These are phyloP conservation scores for Sporothrix brunneoviolacea DNA, from an alignment of 2,329 filamentous ascomycete genomes.

Conservation along the genomic window DNA sequence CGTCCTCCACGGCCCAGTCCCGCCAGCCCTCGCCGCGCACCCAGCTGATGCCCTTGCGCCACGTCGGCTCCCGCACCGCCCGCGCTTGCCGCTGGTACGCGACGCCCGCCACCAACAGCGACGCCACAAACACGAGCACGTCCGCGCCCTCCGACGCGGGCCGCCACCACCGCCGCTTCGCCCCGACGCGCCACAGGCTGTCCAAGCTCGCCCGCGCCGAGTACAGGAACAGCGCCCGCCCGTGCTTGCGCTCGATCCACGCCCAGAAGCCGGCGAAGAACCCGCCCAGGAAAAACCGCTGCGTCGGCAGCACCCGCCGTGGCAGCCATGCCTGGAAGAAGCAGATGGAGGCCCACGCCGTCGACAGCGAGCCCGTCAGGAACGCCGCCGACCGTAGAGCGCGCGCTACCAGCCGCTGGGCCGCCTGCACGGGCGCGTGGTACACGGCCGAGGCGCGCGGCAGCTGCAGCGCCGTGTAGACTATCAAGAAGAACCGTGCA, in stretches of 20 bases:
- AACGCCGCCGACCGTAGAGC: constrained; percentile 73
- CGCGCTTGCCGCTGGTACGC: constrained; percentile 67
- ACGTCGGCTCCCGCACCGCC: constrained; percentile 58
- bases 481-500: constrained; percentile 67
- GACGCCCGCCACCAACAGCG: constrained; percentile 69
- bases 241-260: constrained; percentile 60
- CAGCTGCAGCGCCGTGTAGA: constrained; percentile 67
- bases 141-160: constrained; percentile 75
- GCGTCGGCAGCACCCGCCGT: constrained; percentile 64
- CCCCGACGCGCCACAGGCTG: constrained; percentile 85
- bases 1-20: constrained; percentile 55
- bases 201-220: constrained; percentile 72
- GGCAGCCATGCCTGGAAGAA: constrained; percentile 79
- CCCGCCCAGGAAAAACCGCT: constrained; percentile 85
- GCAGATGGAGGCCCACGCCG: constrained; percentile 83
- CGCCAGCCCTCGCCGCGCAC: constrained; percentile 68
- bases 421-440: constrained; percentile 58
- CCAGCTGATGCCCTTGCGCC: constrained; percentile 68
- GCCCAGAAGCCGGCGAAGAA: constrained; percentile 82
- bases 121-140: constrained; percentile 72
- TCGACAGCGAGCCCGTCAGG: constrained; percentile 74
- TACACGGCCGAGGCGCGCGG: constrained; percentile 59
- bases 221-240: constrained; percentile 69
- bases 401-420: constrained; percentile 59
- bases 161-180: constrained; percentile 91